Evolutionary conservation across 2,329 filamentous ascomycete species (phyloP).

Genomic region (Lachnum nothofagi): DNA sequence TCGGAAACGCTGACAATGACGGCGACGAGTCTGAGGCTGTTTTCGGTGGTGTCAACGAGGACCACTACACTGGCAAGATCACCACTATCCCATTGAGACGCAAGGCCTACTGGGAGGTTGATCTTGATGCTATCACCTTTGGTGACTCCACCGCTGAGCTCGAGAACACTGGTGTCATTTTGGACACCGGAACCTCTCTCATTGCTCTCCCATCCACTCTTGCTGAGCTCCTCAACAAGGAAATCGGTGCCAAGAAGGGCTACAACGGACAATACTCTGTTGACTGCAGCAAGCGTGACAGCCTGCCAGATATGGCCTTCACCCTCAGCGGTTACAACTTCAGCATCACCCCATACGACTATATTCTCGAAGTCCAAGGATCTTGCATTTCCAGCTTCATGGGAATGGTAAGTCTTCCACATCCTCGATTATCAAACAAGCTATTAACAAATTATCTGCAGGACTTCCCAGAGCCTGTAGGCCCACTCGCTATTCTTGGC

Average conservation of each 20-base stretch:
- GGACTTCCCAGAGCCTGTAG: slow-evolving; percentile 74
- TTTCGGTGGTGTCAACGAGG: slow-evolving; percentile 83
- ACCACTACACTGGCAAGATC: slow-evolving; percentile 78
- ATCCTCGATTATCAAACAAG: slow-evolving; percentile 30
- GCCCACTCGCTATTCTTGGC: slow-evolving; percentile 90
- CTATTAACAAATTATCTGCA: slow-evolving; percentile 67
- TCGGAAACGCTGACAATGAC: slow-evolving; percentile 65
- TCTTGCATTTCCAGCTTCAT: slow-evolving; percentile 97
- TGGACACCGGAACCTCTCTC: slow-evolving; percentile 96
- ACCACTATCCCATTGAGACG: slow-evolving; percentile 90
- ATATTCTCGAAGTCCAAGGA: slow-evolving; percentile 91
- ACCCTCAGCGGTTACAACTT: slow-evolving; percentile 89
- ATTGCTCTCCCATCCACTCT: slow-evolving; percentile 88
- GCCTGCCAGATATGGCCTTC: slow-evolving; percentile 87
- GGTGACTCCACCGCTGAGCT: slow-evolving; percentile 82
- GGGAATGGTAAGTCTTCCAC: slow-evolving; percentile 68
- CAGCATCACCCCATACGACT: slow-evolving; percentile 81
- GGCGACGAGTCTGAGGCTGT: slow-evolving; percentile 76
- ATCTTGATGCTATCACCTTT: slow-evolving; percentile 85
- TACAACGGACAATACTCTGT: slow-evolving; percentile 96
- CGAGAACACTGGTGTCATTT: slow-evolving; percentile 90
- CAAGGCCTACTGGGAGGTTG: slow-evolving; percentile 99
- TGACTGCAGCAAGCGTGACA: slow-evolving; percentile 78
- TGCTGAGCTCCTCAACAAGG: slow-evolving; percentile 92
- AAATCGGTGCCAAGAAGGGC: slow-evolving; percentile 96